Evolutionary conservation across 2,329 filamentous ascomycete species (phyloP).

Genomic region (Sporothrix brunneoviolacea): DNA sequence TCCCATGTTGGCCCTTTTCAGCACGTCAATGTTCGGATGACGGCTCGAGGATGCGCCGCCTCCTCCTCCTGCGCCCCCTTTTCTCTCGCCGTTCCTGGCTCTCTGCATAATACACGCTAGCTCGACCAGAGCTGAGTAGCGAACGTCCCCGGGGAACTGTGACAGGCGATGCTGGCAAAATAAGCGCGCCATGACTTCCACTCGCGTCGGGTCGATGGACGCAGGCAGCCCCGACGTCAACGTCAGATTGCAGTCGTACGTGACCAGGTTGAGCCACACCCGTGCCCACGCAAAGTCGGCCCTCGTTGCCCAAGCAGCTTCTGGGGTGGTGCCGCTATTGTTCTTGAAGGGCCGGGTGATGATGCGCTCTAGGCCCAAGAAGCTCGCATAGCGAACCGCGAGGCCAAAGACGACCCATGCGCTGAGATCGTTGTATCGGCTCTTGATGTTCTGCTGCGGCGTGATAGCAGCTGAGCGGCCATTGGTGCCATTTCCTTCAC

Average conservation of each 20-base stretch:
- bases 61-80: not conserved
- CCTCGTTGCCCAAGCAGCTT: not conserved
- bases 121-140: conserved; percentile 4
- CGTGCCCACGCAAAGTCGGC: not conserved
- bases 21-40: not conserved
- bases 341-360: not conserved
- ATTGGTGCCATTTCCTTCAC: no score
- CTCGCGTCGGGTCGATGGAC: not conserved
- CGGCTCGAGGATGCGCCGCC: not conserved
- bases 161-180: not conserved
- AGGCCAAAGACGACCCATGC: conserved; percentile 5
- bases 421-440: conserved; percentile 8
- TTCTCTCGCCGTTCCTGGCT: not conserved
- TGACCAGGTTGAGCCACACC: conserved; percentile 6
- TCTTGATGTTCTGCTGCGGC: no score
- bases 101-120: conserved; percentile 1
- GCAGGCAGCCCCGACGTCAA: conserved; percentile 2
- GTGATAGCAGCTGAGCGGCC: no score
- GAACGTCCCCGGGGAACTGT: not conserved
- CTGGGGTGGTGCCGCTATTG: not conserved
- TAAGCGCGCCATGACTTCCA: not conserved
- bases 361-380: not conserved
- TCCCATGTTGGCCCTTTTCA: conserved; percentile 1
- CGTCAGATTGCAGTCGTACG: conserved; percentile 8
- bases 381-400: conserved; percentile 1